Percentiles rank a stretch among this genome's conserved stretches.
phyloP scores from a whole-genome alignment of 2,329 filamentous ascomycete species.

The Phialocephala sp. region DNA sequence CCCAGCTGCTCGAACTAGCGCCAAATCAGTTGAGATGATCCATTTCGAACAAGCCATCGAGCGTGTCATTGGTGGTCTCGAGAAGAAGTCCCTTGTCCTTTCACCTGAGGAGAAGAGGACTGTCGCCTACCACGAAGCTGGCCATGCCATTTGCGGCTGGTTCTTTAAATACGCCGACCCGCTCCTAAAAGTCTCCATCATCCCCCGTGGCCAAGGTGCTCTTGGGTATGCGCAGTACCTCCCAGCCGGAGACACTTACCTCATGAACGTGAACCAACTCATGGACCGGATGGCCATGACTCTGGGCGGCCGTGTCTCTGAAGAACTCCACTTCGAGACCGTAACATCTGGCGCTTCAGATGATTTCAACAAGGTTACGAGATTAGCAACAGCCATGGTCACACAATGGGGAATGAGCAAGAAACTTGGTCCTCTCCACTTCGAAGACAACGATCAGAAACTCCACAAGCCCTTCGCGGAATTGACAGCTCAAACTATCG shows the following conservation, averaged over 20 bases:
- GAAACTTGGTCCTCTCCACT: conserved; percentile 92
- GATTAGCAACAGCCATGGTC: conserved; percentile 96
- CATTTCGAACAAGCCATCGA: conserved; percentile 99
- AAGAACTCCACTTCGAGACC: conserved; percentile 95
- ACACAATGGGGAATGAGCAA: conserved; percentile 99
- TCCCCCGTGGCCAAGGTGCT: conserved; percentile 91
- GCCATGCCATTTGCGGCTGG: conserved; percentile 98
- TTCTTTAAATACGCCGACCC: conserved; percentile 97
- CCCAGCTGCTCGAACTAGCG: conserved; percentile 81
- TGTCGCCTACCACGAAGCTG: conserved; percentile 97
- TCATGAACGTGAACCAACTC: conserved; percentile 93
- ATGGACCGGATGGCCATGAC: conserved; percentile 99
- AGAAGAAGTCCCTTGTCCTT: conserved; percentile 96
- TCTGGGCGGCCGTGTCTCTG: conserved; percentile 89
- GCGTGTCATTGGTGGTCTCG: conserved; percentile 92
- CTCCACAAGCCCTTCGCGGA: conserved; percentile 96
- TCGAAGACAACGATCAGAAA: conserved; percentile 80
- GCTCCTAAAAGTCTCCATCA: conserved; percentile 97
- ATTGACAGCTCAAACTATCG: conserved; percentile 89
- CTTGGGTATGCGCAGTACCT: conserved; percentile 97
- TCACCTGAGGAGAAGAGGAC: conserved; percentile 93
- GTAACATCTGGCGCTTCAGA: conserved; percentile 95
- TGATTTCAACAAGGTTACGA: conserved; percentile 98
- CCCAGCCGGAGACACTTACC: conserved; percentile 87
- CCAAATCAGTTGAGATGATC: conserved; percentile 79